phyloP scores from a whole-genome alignment of 352 stramenopile genomes.

The Pythium phragmiticola region DNA sequence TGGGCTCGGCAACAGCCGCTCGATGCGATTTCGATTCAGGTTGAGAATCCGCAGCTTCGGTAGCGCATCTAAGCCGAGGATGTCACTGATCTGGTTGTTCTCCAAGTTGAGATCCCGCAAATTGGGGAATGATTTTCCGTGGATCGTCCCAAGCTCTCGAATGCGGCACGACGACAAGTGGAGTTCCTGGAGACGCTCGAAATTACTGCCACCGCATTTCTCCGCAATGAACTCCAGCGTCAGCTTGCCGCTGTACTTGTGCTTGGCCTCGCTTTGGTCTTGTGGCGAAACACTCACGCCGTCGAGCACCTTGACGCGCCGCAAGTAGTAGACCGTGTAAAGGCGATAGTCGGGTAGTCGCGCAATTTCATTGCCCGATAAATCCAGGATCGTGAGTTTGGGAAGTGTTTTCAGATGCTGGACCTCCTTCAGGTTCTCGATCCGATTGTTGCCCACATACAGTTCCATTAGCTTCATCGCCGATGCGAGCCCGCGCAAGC shows the following conservation, averaged over 20 bases:
- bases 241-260: slow-evolving; percentile 87
- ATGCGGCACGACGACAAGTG: slow-evolving; percentile 76
- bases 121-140: slow-evolving; percentile 59
- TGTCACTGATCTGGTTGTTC: slow-evolving; percentile 84
- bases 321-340: slow-evolving; percentile 80
- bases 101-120: slow-evolving; percentile 77
- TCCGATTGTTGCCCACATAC: slow-evolving; percentile 84
- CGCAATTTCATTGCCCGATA: slow-evolving; percentile 80
- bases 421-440: slow-evolving; percentile 77
- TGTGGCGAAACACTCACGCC: slow-evolving; percentile 68
- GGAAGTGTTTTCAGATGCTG: slow-evolving; percentile 79
- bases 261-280: slow-evolving; percentile 78
- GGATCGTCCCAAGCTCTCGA: slow-evolving; percentile 57
- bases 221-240: slow-evolving; percentile 83
- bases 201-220: slow-evolving; percentile 50
- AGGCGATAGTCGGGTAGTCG: slow-evolving; percentile 63
- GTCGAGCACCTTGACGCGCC: slow-evolving; percentile 83
- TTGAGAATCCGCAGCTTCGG: slow-evolving; percentile 66
- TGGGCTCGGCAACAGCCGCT: slow-evolving; percentile 36
- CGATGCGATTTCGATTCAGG: slow-evolving; percentile 76
- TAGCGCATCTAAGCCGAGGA: slow-evolving; percentile 60
- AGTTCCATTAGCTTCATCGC: slow-evolving; percentile 83
- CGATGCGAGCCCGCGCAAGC: slow-evolving; percentile 53
- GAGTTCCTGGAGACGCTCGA: slow-evolving; percentile 71
- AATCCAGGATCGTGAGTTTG: slow-evolving; percentile 85